Conservation (phyloP, 116 monocot genomes). For the Iris pallida region DNA sequence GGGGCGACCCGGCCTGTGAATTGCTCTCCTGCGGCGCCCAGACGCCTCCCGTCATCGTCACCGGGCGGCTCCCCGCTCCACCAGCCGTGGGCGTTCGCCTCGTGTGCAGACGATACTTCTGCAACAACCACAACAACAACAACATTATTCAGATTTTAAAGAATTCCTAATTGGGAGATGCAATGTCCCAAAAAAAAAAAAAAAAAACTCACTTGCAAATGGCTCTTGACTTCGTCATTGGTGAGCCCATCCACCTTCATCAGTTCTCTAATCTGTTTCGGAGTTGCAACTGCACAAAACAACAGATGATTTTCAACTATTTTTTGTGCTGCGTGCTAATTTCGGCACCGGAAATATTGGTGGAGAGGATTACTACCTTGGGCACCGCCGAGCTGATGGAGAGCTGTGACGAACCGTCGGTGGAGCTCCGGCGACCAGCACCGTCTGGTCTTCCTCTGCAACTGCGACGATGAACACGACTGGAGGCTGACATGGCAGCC, state of each 20-base stretch:
- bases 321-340: too few relatives aligned
- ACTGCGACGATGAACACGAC: slow-evolving; percentile 24
- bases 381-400: slow-evolving; percentile 71
- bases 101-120: slow-evolving; percentile 76
- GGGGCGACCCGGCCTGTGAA: slow-evolving; percentile 48
- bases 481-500: slow-evolving; percentile 19
- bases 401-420: slow-evolving; percentile 56
- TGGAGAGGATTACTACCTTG: slow-evolving; percentile 38
- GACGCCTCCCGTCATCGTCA: slow-evolving; percentile 24
- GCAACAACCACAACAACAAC: slow-evolving; percentile 4
- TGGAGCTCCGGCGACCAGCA: slow-evolving; percentile 92
- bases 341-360: too few relatives aligned
- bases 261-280: slow-evolving; percentile 84
- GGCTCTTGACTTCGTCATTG: slow-evolving; percentile 91
- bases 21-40: slow-evolving; percentile 35
- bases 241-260: slow-evolving; percentile 89
- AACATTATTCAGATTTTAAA: not conserved
- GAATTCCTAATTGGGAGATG: not conserved
- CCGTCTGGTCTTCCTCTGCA: slow-evolving; percentile 61
- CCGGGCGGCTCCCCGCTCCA: not conserved
- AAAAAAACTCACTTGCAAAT: slow-evolving; percentile 50
- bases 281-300: slow-evolving; percentile 50
- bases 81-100: slow-evolving; percentile 19
- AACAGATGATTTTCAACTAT: not conserved
- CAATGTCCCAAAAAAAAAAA: not conserved